These are phyloP conservation scores for Pyropia haitanensis DNA, from an alignment of 23 red algal species.

Conservation along the genomic window DNA sequence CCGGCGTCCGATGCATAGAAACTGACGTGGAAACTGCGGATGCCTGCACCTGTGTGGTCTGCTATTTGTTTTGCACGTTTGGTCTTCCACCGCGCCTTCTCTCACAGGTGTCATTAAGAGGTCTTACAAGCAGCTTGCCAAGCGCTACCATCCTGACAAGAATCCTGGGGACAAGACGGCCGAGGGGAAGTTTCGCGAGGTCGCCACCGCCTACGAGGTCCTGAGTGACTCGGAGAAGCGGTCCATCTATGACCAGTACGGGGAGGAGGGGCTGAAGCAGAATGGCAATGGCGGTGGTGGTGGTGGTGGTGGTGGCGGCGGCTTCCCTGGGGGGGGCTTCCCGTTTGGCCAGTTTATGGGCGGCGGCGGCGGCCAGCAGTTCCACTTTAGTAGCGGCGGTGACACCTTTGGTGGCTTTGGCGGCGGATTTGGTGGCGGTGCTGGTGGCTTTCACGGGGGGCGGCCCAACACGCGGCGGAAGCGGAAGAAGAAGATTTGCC, in stretches of 20 bases:
- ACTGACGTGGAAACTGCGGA: too few relatives aligned
- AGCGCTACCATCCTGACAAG: slow-evolving; percentile 89
- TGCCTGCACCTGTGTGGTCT: too few relatives aligned
- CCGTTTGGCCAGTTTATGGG: slow-evolving; percentile 5
- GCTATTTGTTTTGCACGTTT: too few relatives aligned
- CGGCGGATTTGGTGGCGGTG: slow-evolving; percentile 22
- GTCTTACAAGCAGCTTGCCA: slow-evolving; percentile 62
- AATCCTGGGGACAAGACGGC: slow-evolving; percentile 59
- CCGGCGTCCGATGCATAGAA: too few relatives aligned
- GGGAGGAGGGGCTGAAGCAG: slow-evolving; percentile 70
- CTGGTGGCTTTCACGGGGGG: slow-evolving; percentile 7
- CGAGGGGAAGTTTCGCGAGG: slow-evolving; percentile 65
- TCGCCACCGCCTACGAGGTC: slow-evolving; percentile 68
- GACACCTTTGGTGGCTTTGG: slow-evolving; percentile 21
- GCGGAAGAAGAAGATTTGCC: slow-evolving; percentile 28
- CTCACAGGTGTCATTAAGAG: slow-evolving; percentile 50
- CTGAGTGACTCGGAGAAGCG: slow-evolving; percentile 81
- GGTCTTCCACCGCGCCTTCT: too few relatives aligned
- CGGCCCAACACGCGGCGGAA: slow-evolving; percentile 9
- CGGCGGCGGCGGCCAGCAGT: slow-evolving; percentile 23
- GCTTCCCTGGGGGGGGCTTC: slow-evolving; percentile 22
- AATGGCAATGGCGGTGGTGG: slow-evolving; percentile 43
- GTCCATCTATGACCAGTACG: slow-evolving; percentile 77
- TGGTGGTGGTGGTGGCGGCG: slow-evolving; percentile 6
- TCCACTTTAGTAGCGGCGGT: slow-evolving; percentile 7